These are phyloP conservation scores for Neurospora sp. DNA, from an alignment of 495 filamentous ascomycete genomes.

Conservation along the genomic window DNA sequence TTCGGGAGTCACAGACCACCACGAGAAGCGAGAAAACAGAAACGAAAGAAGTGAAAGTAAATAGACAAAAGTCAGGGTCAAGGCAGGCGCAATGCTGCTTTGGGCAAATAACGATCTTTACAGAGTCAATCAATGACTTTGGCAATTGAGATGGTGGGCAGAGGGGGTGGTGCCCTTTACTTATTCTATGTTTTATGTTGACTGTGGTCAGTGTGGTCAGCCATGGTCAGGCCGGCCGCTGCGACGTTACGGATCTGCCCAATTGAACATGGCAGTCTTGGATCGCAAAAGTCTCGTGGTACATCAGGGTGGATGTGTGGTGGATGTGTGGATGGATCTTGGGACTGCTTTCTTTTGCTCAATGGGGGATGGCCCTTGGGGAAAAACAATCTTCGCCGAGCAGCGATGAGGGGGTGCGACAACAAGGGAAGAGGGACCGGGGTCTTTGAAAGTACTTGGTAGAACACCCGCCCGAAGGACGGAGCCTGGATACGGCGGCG, in stretches of 20 bases:
- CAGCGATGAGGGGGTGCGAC: conserved; percentile 12
- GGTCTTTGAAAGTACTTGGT: conserved; percentile 15
- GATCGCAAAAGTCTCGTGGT: conserved; percentile 14
- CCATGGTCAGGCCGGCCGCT: conserved; percentile 13
- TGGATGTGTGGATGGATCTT: conserved; percentile 10
- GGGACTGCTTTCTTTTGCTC: conserved; percentile 4
- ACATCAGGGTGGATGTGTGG: conserved; percentile 20
- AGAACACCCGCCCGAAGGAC: conserved; percentile 3
- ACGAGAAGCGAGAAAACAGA: background rate
- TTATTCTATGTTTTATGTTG: conserved; percentile 19
- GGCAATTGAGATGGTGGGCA: conserved; percentile 13
- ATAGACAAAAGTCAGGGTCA: conserved; percentile 1
- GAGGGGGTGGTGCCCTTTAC: conserved; percentile 12
- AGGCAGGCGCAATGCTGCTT: conserved; percentile 20
- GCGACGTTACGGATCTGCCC: conserved; percentile 10
- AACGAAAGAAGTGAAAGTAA: background rate
- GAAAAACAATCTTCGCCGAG: conserved; percentile 5
- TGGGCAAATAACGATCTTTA: conserved; percentile 12
- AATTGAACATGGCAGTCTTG: conserved; percentile 12
- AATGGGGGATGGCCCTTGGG: background rate
- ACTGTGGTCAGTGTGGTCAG: conserved; percentile 2
- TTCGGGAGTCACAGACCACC: conserved; percentile 5
- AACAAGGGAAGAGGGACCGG: conserved; percentile 9
- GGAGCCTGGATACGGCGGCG: background rate
- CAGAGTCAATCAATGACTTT: conserved; percentile 12